A percentile compares a stretch with the other conserved stretches of the same genome.
phyloP scores from a whole-genome alignment of 2,329 filamentous ascomycete genomes.

The Paraconiothyrium brasiliense region DNA sequence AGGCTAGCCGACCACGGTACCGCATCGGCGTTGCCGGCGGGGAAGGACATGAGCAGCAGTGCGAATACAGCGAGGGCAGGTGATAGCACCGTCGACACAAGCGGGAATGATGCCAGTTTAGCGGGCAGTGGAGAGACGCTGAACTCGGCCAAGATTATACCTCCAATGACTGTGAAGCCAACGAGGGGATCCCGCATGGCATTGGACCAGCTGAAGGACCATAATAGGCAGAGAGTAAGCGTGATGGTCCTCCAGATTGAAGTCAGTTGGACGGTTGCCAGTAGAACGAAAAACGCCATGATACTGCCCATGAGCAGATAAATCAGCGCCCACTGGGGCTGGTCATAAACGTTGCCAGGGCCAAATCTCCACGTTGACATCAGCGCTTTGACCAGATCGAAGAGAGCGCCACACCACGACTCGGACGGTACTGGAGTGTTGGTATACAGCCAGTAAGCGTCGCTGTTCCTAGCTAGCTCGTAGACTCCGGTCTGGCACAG shows the following conservation, averaged over 20 bases:
- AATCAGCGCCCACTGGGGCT: conserved; percentile 12
- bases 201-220: conserved; percentile 11
- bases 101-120: not conserved
- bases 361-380: conserved; percentile 10
- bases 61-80: not conserved
- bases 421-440: conserved; percentile 2
- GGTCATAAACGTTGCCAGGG: conserved; percentile 2
- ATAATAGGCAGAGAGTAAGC: conserved; percentile 1
- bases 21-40: not conserved
- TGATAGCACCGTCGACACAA: conserved; percentile 3
- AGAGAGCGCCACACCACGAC: not conserved
- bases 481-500: conserved; percentile 10
- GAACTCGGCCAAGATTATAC: conserved; percentile 5
- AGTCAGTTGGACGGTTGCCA: conserved; percentile 11
- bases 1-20: conserved; percentile 1
- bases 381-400: not conserved
- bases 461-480: conserved; percentile 6
- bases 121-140: conserved; percentile 1
- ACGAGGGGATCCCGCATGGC: conserved; percentile 4
- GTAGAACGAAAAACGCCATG: conserved; percentile 5
- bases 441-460: conserved; percentile 9
- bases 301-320: conserved; percentile 11
- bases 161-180: conserved; percentile 10
- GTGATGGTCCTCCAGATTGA: conserved; percentile 8
- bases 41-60: conserved; percentile 1